Percentiles rank a stretch among this genome's conserved stretches.
phyloP scores from a whole-genome alignment of 2,329 filamentous ascomycete species.

The Ophiocordyceps polyrhachis-furcata region DNA sequence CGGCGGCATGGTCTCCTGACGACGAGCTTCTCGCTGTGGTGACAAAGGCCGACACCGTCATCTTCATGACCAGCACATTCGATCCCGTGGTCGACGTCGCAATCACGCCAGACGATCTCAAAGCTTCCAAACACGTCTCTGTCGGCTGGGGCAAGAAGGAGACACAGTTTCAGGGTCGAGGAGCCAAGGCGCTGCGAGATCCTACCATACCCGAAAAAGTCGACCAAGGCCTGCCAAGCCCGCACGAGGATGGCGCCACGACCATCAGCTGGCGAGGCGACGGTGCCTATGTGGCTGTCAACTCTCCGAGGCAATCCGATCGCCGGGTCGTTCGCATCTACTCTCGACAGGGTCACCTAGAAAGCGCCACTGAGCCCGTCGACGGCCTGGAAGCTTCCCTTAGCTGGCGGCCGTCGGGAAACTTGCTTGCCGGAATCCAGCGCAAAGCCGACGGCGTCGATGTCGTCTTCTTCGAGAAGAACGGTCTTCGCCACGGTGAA shows the following conservation, averaged over 20 bases:
- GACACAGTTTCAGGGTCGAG: constrained; percentile 89
- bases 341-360: constrained; percentile 73
- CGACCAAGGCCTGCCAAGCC: constrained; percentile 62
- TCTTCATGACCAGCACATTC: constrained; percentile 87
- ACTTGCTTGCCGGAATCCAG: constrained; percentile 76
- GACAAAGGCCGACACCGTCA: constrained; percentile 58
- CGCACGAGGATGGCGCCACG: constrained; percentile 50
- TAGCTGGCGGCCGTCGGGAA: constrained; percentile 83
- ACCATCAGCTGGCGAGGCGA: constrained; percentile 89
- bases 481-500: constrained; percentile 89
- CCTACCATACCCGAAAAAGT: constrained; percentile 88
- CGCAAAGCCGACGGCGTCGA: constrained; percentile 50
- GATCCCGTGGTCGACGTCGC: constrained; percentile 62
- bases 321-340: constrained; percentile 78
- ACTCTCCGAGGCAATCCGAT: constrained; percentile 47
- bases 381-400: constrained; percentile 74
- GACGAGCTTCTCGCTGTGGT: constrained; percentile 76
- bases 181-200: constrained; percentile 71
- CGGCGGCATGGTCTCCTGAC: constrained; percentile 85
- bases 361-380: constrained; percentile 88
- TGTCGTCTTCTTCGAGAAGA: constrained; percentile 90
- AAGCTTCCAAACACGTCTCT: constrained; percentile 80
- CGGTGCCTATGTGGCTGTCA: constrained; percentile 77
- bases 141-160: constrained; percentile 98
- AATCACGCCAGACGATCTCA: constrained; percentile 59